A percentile compares a stretch with the other conserved stretches of the same genome.
These are phyloP conservation scores for Rhodotorula sp. DNA, from an alignment of 1,284 basidiomycete genomes.

Conservation along the genomic window DNA sequence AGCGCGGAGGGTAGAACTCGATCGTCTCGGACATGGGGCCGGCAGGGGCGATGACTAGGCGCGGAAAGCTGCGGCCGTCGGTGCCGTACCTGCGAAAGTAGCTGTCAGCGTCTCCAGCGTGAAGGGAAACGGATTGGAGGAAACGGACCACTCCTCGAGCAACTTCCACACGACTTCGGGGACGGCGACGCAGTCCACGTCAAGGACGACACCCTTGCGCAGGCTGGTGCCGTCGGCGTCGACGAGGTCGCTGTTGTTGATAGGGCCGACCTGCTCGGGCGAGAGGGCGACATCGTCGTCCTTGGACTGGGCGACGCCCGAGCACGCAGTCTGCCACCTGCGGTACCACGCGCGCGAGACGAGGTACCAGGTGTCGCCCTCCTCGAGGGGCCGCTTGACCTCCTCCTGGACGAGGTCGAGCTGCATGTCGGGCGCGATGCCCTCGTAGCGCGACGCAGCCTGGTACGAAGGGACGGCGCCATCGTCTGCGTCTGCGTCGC, in stretches of 20 bases:
- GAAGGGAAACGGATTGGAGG: neutral
- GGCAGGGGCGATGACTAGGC: conserved; percentile 62
- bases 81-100: conserved; percentile 66
- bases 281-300: conserved; percentile 58
- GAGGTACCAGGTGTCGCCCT: conserved; percentile 75
- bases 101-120: conserved; percentile 3
- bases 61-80: conserved; percentile 60
- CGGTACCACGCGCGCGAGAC: conserved; percentile 70
- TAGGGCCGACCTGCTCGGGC: conserved; percentile 62
- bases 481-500: conserved; percentile 1
- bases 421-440: conserved; percentile 52
- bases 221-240: conserved; percentile 51
- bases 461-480: conserved; percentile 5
- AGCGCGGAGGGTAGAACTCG: conserved; percentile 73
- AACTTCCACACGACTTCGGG: conserved; percentile 64
- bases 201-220: conserved; percentile 61
- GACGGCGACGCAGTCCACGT: conserved; percentile 75
- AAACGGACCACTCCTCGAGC: conserved; percentile 66
- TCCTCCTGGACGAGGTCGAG: conserved; percentile 56
- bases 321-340: conserved; percentile 70
- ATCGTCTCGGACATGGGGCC: conserved; percentile 50
- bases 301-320: conserved; percentile 64
- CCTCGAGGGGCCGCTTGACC: conserved; percentile 50
- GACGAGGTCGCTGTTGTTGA: conserved; percentile 69
- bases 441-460: conserved; percentile 4